Percentiles rank a stretch among this genome's conserved stretches.
These are phyloP conservation scores for Aphanoascus verrucosus DNA, from an alignment of 2,329 filamentous ascomycete genomes.

Conservation along the genomic window DNA sequence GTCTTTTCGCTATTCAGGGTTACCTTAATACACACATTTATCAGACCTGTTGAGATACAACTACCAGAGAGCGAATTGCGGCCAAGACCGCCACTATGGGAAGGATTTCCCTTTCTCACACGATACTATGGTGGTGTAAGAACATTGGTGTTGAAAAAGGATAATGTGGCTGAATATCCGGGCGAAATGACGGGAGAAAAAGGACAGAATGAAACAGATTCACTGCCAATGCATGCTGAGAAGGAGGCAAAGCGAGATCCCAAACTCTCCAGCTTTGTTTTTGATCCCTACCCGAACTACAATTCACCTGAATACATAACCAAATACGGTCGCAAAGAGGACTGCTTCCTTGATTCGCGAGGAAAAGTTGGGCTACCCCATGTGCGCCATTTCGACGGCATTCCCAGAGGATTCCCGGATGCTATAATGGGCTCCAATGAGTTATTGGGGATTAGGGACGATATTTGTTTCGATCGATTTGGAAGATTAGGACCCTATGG, in stretches of 20 bases:
- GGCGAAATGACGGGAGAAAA: conserved; percentile 33
- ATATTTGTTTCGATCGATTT: conserved; percentile 88
- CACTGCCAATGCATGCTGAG: not conserved
- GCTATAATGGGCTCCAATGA: conserved; percentile 80
- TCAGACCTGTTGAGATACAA: conserved; percentile 48
- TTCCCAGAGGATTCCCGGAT: conserved; percentile 74
- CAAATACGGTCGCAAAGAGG: conserved; percentile 50
- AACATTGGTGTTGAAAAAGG: conserved; percentile 52
- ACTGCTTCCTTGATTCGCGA: conserved; percentile 67
- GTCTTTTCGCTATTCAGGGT: conserved; percentile 64
- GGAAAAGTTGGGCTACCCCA: conserved; percentile 56
- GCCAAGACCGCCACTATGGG: conserved; percentile 60
- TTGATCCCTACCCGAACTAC: conserved; percentile 60
- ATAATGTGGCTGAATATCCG: conserved; percentile 76
- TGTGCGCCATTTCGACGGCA: conserved; percentile 63
- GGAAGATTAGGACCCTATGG: conserved; percentile 84
- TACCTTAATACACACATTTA: conserved; percentile 50
- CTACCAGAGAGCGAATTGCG: not conserved
- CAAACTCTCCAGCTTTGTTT: conserved; percentile 35
- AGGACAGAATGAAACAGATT: not conserved
- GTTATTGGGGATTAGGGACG: conserved; percentile 63
- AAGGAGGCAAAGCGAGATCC: not conserved
- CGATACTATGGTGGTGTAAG: conserved; percentile 84
- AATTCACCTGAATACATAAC: conserved; percentile 45
- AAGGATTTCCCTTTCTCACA: conserved; percentile 71